Percentiles rank a stretch among this genome's conserved stretches.
Evolutionary conservation across 805 yeast genomes (phyloP).

Genomic region (Kurtzmaniella fragi): DNA sequence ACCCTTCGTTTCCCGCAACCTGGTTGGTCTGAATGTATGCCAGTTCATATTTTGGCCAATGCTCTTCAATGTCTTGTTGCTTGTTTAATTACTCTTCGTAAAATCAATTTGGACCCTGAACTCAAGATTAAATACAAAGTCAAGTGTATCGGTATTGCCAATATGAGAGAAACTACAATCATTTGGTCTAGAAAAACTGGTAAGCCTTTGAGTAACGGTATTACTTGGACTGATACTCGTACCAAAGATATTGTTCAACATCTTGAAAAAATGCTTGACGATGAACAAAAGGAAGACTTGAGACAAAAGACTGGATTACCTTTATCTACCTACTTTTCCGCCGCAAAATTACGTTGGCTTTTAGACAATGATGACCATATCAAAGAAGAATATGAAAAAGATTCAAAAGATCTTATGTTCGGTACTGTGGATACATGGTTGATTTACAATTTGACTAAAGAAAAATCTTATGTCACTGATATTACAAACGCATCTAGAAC

Average conservation of each 20-base stretch:
- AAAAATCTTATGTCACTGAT: constrained; percentile 71
- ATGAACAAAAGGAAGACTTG: constrained; percentile 52
- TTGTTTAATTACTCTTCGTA: constrained; percentile 52
- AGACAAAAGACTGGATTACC: constrained; percentile 77
- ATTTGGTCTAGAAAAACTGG: constrained; percentile 87
- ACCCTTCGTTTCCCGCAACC: constrained; percentile 76
- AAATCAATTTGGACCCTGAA: constrained; percentile 48
- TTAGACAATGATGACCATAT: constrained; percentile 71
- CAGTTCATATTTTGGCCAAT: constrained; percentile 73
- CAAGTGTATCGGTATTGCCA: constrained; percentile 80
- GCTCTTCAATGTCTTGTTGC: constrained; percentile 76
- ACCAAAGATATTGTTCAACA: constrained; percentile 68
- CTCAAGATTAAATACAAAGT: constrained; percentile 55
- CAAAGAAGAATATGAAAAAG: constrained; percentile 62
- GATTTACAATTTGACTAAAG: constrained; percentile 73
- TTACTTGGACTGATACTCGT: constrained; percentile 95
- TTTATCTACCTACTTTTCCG: constrained; percentile 85
- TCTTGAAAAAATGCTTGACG: constrained; percentile 49
- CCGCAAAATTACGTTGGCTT: constrained; percentile 85
- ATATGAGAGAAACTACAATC: constrained; percentile 92
- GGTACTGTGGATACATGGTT: constrained; percentile 96
- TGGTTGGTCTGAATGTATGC: constrained; percentile 95
- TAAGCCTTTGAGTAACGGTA: constrained; percentile 76
- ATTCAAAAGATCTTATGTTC: constrained; percentile 71
- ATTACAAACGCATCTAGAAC: constrained; percentile 91